Evolutionary conservation across 805 yeast genomes (phyloP).

Genomic region (Wickerhamiella sorbophila): DNA sequence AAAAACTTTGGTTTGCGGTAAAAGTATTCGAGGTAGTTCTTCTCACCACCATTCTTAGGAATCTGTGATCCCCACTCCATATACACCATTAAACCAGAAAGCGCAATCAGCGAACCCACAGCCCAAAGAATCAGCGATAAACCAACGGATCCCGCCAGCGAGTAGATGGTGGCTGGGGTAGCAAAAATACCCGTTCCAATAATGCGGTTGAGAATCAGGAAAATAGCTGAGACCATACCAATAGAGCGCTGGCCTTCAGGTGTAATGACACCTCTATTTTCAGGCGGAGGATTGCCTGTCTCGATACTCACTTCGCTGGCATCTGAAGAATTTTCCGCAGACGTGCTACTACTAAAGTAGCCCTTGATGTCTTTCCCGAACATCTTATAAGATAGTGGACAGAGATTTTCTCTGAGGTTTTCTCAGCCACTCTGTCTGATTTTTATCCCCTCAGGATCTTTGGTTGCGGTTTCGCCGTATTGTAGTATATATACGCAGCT

Average conservation of each 20-base stretch:
- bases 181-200: constrained; percentile 68
- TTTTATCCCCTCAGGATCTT: background rate
- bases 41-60: constrained; percentile 77
- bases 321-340: background rate
- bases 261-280: background rate
- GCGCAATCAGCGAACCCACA: constrained; percentile 56
- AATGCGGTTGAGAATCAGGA: constrained; percentile 52
- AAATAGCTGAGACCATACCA: constrained; percentile 46
- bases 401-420: background rate
- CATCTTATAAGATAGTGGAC: background rate
- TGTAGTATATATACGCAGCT: background rate
- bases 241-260: constrained; percentile 14
- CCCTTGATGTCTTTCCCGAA: background rate
- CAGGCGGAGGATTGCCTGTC: background rate
- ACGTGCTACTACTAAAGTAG: background rate
- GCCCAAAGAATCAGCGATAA: constrained; percentile 58
- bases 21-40: constrained; percentile 61
- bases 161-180: constrained; percentile 45
- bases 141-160: constrained; percentile 55
- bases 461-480: background rate
- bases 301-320: background rate
- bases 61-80: constrained; percentile 67
- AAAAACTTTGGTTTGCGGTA: constrained; percentile 55
- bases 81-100: constrained; percentile 50
- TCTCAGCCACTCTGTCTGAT: background rate